Evolutionary conservation across 2,329 filamentous ascomycete genomes (phyloP).

Genomic region (Aspergillus ochraceoroseus): DNA sequence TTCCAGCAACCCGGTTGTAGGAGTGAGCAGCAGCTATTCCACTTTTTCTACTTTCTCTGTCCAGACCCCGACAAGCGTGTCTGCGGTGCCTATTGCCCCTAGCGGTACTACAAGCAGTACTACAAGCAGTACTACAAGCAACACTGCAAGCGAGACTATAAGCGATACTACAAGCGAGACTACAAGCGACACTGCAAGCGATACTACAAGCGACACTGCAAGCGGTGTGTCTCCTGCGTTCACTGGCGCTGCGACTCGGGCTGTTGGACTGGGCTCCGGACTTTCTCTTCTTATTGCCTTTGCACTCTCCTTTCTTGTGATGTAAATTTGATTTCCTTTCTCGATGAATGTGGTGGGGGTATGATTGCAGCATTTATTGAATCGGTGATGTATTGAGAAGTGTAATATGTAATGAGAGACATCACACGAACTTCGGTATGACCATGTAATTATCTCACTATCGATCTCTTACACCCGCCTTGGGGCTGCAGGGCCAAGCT

Average conservation of each 20-base stretch:
- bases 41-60: slow-evolving; percentile 18
- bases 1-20: slow-evolving; percentile 10
- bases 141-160: too few species aligned
- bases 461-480: too few species aligned
- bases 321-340: slow-evolving; percentile 13
- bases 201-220: too few species aligned
- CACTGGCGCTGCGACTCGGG: slow-evolving; percentile 20
- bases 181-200: too few species aligned
- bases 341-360: not conserved
- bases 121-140: too few species aligned
- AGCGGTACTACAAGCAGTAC: too few species aligned
- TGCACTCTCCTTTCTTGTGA: slow-evolving; percentile 15
- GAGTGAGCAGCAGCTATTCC: slow-evolving; percentile 6
- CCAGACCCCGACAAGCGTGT: slow-evolving; percentile 12
- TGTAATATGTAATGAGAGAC: not conserved
- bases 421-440: too few species aligned
- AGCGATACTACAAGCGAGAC: too few species aligned
- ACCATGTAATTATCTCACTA: too few species aligned
- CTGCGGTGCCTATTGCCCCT: too few species aligned
- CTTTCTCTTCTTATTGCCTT: slow-evolving; percentile 9
- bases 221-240: too few species aligned
- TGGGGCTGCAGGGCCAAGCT: slow-evolving; percentile 17
- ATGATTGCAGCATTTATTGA: too few species aligned
- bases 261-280: slow-evolving; percentile 13
- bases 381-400: not conserved